Conservation (phyloP, 768 basidiomycete species). For the Lentinula sp. region DNA sequence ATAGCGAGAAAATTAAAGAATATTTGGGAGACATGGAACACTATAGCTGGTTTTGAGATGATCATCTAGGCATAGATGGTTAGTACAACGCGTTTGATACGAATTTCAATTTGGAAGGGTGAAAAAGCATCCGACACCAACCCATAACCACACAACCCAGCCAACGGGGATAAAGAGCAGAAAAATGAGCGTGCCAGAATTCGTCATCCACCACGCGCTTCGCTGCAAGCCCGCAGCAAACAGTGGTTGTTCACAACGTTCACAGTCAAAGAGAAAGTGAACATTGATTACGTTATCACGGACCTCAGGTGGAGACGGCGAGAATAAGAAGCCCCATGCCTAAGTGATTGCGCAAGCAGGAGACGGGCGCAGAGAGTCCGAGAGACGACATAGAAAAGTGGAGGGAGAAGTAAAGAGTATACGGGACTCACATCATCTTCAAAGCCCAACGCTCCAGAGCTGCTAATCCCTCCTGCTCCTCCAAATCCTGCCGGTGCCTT, state of each 20-base stretch:
- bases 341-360: not conserved
- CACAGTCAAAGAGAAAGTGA: constrained; percentile 27
- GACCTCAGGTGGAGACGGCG: constrained; percentile 5
- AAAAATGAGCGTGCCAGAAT: constrained; percentile 46
- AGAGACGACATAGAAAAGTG: not conserved
- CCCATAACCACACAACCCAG: constrained; percentile 69
- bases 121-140: constrained; percentile 24
- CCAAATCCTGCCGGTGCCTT: constrained; percentile 22
- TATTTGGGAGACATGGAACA: constrained; percentile 69
- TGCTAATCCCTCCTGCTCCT: constrained; percentile 51
- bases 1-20: constrained; percentile 94
- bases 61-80: constrained; percentile 58
- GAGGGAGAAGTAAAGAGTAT: not conserved
- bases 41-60: constrained; percentile 75
- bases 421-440: constrained; percentile 65
- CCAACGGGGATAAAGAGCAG: constrained; percentile 61
- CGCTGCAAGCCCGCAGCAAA: not conserved
- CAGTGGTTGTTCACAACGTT: not conserved
- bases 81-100: constrained; percentile 12
- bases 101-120: constrained; percentile 11
- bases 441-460: constrained; percentile 44
- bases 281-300: constrained; percentile 41
- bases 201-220: constrained; percentile 22
- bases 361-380: not conserved
- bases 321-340: not conserved